Base-by-base conservation (phyloP, 2,329 filamentous ascomycete genomes). In the Trichophyton schoenleinii region DNA sequence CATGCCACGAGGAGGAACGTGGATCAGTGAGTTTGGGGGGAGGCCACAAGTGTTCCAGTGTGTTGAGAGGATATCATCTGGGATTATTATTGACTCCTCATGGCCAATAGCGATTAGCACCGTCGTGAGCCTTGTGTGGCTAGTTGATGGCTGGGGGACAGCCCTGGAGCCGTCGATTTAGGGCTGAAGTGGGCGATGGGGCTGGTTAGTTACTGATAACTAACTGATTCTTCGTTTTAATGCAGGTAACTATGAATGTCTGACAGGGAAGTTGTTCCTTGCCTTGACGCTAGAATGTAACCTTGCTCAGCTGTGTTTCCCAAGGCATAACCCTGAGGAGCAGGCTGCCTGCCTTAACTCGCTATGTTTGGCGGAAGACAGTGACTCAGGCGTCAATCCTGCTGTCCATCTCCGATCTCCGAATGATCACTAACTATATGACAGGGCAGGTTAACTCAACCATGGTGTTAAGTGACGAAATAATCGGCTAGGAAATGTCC, bases 241-340 rank as follows among this genome's bases (percentile, higher is more conserved):
- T 44, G 34, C 34, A 38, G 8, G 34, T 3, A 38, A n/a, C n/a
- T n/a, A n/a, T n/a, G 4, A 15, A 44, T 44, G n/a, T 7, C 7
- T 18, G n/a, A 28, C n/a, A 52, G 52, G 22, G 52, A 55, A 28
- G n/a, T 55, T 38, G 22, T 55, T 28, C 52, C 31, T n/a, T 18
- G 52, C 52, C 52, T 55, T 36, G 18, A 28, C 52, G 52, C 52
- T 15, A 55, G 15, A 31, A 55, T 55, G 52, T 55, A 55, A 55
- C 52, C 28, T 18, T 55, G 28, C 28, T 55, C 52, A 55, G 52
- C 52, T 55, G 15, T 36, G 31, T 18, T 53, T 53, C 52, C 15
- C 52, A 15, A 55, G 46, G 46, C 46, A 52, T 52, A 52, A 52
- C 25, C 13, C 46, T 28, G 46, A 25, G 4, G 46, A 25, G 20